Percentiles rank a stretch among this genome's conserved stretches.
Evolutionary conservation across 352 stramenopile species (phyloP).

Genomic region (Pythium sukuiense): DNA sequence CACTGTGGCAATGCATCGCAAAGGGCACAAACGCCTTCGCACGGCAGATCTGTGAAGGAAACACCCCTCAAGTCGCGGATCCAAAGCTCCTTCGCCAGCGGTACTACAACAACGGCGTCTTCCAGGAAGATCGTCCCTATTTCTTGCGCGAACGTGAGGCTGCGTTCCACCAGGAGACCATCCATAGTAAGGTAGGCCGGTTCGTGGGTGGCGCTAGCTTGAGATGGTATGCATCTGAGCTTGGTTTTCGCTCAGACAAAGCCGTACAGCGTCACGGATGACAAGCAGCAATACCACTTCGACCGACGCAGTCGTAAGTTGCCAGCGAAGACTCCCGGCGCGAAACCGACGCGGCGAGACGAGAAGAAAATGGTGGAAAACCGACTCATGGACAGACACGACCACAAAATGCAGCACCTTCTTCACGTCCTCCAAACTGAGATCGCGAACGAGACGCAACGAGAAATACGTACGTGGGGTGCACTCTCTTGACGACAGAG

Average conservation of each 20-base stretch:
- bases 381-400: constrained; percentile 45
- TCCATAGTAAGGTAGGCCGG: constrained; percentile 7
- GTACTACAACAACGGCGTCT: constrained; percentile 15
- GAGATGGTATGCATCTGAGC: neutral
- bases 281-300: constrained; percentile 48
- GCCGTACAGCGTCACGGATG: constrained; percentile 36
- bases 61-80: neutral
- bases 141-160: constrained; percentile 21
- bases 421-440: constrained; percentile 58
- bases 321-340: neutral
- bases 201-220: neutral
- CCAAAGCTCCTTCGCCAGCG: constrained; percentile 11
- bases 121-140: constrained; percentile 24
- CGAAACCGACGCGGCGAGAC: neutral
- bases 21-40: constrained; percentile 39
- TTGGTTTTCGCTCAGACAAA: constrained; percentile 27
- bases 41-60: constrained; percentile 20
- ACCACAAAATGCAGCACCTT: constrained; percentile 58
- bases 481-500: neutral
- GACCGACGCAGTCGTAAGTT: constrained; percentile 35
- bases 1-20: constrained; percentile 44
- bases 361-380: constrained; percentile 10
- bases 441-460: constrained; percentile 53
- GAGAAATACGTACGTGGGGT: constrained; percentile 50
- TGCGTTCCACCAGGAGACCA: constrained; percentile 11